phyloP scores from a whole-genome alignment of 306 rosid genomes.

The Leucaena leucocephala region DNA sequence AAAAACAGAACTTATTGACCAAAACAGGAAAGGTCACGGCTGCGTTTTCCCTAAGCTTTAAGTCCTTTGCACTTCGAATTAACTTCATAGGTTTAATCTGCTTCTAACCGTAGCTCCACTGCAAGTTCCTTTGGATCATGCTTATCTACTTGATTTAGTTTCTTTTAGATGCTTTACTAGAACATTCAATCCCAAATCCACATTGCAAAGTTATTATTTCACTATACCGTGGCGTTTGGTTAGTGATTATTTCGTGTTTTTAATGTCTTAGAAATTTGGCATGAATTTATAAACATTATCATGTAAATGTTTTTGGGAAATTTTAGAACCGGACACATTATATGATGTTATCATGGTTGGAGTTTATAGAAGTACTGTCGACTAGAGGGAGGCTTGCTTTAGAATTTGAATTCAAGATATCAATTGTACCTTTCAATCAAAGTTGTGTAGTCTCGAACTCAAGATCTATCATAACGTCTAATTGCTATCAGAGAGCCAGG shows the following conservation, averaged over 20 bases:
- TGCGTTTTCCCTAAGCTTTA: not conserved
- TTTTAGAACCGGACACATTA: not conserved
- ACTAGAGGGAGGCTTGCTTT: not conserved
- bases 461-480: not conserved
- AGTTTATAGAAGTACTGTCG: constrained; percentile 1
- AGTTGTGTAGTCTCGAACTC: not conserved
- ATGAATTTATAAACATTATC: not conserved
- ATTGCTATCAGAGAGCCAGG: too few species aligned
- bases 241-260: not conserved
- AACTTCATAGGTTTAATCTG: constrained; percentile 15
- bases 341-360: not conserved
- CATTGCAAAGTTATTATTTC: not conserved
- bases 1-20: not conserved
- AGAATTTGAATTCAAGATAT: not conserved
- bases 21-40: not conserved
- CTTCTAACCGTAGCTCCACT: not conserved
- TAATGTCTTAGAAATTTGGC: not conserved
- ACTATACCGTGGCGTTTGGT: not conserved
- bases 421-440: not conserved
- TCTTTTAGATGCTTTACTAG: not conserved
- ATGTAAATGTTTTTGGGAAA: not conserved
- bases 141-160: constrained; percentile 2
- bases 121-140: not conserved
- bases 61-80: not conserved
- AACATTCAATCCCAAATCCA: constrained; percentile 4